Conservation (phyloP, 1,139 yeast genomes). For the Oligophagozyma castellii region DNA sequence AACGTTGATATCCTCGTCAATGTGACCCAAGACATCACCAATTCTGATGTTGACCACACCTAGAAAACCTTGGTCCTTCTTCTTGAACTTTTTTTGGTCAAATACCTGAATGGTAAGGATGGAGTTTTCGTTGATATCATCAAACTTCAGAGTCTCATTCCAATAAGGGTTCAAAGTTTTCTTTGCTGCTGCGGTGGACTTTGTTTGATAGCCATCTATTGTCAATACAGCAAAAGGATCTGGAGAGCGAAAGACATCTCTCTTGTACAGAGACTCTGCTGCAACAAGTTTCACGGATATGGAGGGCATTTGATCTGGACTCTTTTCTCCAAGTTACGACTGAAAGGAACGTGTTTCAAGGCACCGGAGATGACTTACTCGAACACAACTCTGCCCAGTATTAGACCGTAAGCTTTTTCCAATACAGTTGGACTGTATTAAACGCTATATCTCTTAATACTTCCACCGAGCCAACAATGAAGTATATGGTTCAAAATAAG, state of each 20-base stretch:
- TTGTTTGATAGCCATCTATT: constrained; percentile 92
- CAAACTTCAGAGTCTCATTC: constrained; percentile 76
- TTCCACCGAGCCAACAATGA: too few relatives aligned
- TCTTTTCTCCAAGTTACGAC: too few relatives aligned
- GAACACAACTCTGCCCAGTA: not conserved
- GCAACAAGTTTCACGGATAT: constrained; percentile 76
- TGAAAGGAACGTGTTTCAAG: not conserved
- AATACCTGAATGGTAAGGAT: constrained; percentile 87
- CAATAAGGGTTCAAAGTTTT: constrained; percentile 94
- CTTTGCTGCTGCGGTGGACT: constrained; percentile 85
- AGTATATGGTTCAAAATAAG: too few relatives aligned
- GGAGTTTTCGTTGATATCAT: constrained; percentile 65
- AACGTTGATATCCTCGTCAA: constrained; percentile 26
- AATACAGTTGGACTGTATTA: too few relatives aligned
- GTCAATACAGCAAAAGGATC: constrained; percentile 97
- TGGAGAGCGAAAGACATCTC: constrained; percentile 91
- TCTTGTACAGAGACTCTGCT: constrained; percentile 87
- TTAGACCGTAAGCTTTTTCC: too few relatives aligned
- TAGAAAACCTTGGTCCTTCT: constrained; percentile 96
- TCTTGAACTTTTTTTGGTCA: constrained; percentile 93
- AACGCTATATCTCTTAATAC: too few relatives aligned
- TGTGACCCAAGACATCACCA: constrained; percentile 70
- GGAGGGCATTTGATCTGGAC: constrained; percentile 8
- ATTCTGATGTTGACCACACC: constrained; percentile 90
- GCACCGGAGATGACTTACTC: too few relatives aligned